phyloP scores from a whole-genome alignment of 2,329 filamentous ascomycete species.

The Arthrobotrys sphaeroides region DNA sequence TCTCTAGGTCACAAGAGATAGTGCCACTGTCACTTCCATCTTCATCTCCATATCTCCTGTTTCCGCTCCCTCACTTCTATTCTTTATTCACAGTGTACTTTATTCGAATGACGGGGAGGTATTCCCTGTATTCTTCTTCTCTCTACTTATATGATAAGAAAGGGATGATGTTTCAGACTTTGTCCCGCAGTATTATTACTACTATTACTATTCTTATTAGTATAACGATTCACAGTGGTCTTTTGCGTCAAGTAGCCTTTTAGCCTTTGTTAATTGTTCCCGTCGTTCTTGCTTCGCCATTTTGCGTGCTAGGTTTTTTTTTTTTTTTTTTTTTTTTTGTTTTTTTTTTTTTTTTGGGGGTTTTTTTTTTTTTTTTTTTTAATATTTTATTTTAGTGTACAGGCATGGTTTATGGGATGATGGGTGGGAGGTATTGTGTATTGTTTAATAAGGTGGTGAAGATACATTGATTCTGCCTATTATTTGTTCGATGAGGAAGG shows the following conservation, averaged over 20 bases:
- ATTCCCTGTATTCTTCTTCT: background rate
- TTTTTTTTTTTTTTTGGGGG: background rate
- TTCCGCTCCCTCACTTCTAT: background rate
- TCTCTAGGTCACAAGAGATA: background rate
- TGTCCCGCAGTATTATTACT: background rate
- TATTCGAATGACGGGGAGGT: background rate
- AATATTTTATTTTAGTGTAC: background rate
- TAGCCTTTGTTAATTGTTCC: no score
- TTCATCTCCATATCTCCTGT: no score
- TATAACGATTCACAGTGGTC: no score
- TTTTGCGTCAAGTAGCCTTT: background rate
- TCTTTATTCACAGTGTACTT: background rate
- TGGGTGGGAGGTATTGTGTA: constrained; percentile 42
- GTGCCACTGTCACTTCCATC: background rate
- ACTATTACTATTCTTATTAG: background rate
- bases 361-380: background rate
- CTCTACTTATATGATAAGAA: background rate
- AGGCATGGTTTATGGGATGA: background rate
- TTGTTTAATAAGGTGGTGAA: constrained; percentile 33
- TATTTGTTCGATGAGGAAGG: no score
- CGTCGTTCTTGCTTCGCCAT: no score
- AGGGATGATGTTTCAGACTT: constrained; percentile 4
- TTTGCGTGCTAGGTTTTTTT: no score
- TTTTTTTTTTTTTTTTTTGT: background rate
- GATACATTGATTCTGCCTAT: no score